Base-by-base conservation (phyloP, 345 rosid genomes). In the Brassica cretica region DNA sequence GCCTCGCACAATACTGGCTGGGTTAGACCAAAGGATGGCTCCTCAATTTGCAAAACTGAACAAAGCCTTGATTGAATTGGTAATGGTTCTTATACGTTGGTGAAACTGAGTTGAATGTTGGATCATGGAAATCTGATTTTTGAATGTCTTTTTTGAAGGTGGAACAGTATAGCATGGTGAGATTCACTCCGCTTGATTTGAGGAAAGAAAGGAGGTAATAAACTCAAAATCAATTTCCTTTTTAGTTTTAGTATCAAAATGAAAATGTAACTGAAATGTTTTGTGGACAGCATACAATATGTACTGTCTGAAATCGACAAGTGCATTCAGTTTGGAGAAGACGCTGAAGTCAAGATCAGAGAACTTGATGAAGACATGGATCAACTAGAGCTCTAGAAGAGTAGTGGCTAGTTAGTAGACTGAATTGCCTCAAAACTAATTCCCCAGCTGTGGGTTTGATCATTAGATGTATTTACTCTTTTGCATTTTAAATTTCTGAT, bases 281-380 rank as follows among this genome's bases (percentile, higher is more conserved):
- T 33, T 25, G 3, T 68, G 15, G 30, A 66, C 95, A 91, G 98
- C 75, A 88, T 92, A 64, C 87, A 75, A 2, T 90, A 91, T 75
- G 89, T 93, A n/a, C 64, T 95, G 84, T 78, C 88, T 11, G 93
- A 93, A 78, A 95, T 95, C 27, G 98, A 93, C 82, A 78, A 62
- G 63, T 84, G 91, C 83, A 94, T 91, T 73, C 95, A 87, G 85
- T 92, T 81, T 63, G 99, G 94, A 41, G 99, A 94, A 88, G 99
- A 91, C 29, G 93, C 96, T 4, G 98, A 93, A 16, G 94, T 95
- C 58, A 95, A 93, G 82, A 83, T 95, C 58, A 91, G 68, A 83
- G 99, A 88, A 85, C 1, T 59, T 59, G 90, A 86, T 14, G 93
- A 88, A 55, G 90, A 87, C 71, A 89, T 86, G 72, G 88, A 85